Conservation (phyloP, 2,329 filamentous ascomycete species). For the Diaporthe sp. region DNA sequence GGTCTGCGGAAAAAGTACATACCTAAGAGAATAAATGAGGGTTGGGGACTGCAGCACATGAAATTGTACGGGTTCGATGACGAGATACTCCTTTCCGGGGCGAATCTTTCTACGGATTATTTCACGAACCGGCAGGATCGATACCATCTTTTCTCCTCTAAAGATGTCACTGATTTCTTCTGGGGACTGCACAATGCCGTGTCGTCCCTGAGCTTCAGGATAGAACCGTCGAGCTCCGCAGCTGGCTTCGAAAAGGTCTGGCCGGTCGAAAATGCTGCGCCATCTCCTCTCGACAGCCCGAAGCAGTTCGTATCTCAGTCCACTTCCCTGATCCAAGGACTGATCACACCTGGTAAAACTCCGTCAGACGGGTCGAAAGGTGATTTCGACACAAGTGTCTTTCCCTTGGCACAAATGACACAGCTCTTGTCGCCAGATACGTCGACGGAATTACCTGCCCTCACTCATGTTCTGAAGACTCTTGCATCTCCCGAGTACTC, state of each 20-base stretch:
- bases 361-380: conserved; percentile 38
- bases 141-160: conserved; percentile 90
- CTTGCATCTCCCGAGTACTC: conserved; percentile 75
- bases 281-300: conserved; percentile 80
- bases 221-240: conserved; percentile 71
- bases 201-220: conserved; percentile 83
- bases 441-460: conserved; percentile 89
- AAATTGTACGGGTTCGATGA: conserved; percentile 97
- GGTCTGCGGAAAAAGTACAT: conserved; percentile 87
- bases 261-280: conserved; percentile 80
- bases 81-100: conserved; percentile 93
- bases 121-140: conserved; percentile 96
- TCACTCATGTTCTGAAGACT: conserved; percentile 80
- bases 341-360: conserved; percentile 70
- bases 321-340: conserved; percentile 73
- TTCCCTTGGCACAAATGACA: conserved; percentile 89
- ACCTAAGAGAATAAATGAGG: conserved; percentile 93
- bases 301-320: conserved; percentile 78
- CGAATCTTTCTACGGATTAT: conserved; percentile 93
- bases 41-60: conserved; percentile 99
- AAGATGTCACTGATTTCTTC: conserved; percentile 86
- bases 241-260: conserved; percentile 76
- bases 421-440: conserved; percentile 83
- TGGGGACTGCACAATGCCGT: conserved; percentile 81
- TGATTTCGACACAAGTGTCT: conserved; percentile 77